These are phyloP conservation scores for Hyparrhenia diplandra DNA, from an alignment of 176 grass and related monocot species.

Conservation along the genomic window DNA sequence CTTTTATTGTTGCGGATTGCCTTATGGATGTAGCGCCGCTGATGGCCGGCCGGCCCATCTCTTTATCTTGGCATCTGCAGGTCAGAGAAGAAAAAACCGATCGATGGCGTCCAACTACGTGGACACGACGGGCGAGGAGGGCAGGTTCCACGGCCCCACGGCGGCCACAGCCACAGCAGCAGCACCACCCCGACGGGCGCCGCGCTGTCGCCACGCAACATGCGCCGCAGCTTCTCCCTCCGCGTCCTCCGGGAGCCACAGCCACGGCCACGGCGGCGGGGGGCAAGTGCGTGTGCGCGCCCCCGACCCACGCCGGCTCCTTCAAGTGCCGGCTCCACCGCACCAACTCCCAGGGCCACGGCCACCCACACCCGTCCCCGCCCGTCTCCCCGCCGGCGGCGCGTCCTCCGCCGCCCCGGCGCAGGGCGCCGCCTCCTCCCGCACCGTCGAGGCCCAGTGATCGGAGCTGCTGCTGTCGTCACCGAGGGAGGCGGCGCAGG, in stretches of 20 bases:
- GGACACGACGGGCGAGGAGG: constrained; percentile 45
- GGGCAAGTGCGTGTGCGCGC: constrained; percentile 75
- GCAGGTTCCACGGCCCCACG: constrained; percentile 31
- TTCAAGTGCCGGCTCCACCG: constrained; percentile 98
- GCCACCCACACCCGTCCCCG: constrained; percentile 33
- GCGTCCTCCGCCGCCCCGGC: not conserved
- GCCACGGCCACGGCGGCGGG: constrained; percentile 18
- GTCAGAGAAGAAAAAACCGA: not conserved
- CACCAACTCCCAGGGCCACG: constrained; percentile 41
- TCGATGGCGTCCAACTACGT: constrained; percentile 76
- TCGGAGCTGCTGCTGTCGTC: not conserved
- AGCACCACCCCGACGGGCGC: constrained; percentile 37
- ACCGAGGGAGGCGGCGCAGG: no score
- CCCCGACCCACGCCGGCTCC: constrained; percentile 63
- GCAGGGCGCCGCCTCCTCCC: constrained; percentile 18
- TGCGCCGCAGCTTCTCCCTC: constrained; percentile 34
- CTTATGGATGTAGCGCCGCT: not conserved
- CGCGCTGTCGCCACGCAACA: constrained; percentile 42
- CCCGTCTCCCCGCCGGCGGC: not conserved
- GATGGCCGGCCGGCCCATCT: not conserved
- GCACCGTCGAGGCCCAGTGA: not conserved
- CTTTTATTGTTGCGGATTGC: no score
- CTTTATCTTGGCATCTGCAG: not conserved
- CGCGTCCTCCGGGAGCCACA: constrained; percentile 26
- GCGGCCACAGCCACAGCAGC: constrained; percentile 2